phyloP scores from a whole-genome alignment of 768 basidiomycete genomes.

The Pulveroboletus frians region DNA sequence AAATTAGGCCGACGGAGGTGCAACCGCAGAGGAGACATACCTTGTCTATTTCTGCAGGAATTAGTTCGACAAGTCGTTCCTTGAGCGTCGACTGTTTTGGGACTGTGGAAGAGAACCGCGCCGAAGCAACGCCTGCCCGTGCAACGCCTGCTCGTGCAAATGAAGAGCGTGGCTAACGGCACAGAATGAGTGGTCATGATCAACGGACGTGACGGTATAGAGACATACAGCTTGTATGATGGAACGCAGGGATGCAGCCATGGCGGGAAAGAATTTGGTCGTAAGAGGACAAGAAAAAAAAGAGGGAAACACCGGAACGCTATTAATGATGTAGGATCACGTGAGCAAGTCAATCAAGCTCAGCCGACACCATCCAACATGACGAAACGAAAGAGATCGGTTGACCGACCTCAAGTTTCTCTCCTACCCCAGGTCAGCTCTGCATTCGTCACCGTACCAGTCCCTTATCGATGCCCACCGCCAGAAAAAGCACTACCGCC shows the following conservation, averaged over 20 bases:
- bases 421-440: constrained; percentile 48
- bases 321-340: background rate
- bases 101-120: constrained; percentile 60
- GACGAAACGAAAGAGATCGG: constrained; percentile 27
- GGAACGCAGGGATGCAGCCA: constrained; percentile 41
- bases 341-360: no score
- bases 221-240: constrained; percentile 32
- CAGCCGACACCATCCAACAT: background rate
- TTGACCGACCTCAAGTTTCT: constrained; percentile 1
- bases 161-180: constrained; percentile 45
- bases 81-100: constrained; percentile 75
- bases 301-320: constrained; percentile 26
- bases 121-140: constrained; percentile 41
- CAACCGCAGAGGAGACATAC: constrained; percentile 5
- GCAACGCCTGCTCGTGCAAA: constrained; percentile 38
- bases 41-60: constrained; percentile 68
- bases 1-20: constrained; percentile 1
- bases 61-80: constrained; percentile 90
- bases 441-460: background rate
- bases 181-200: background rate
- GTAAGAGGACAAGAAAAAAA: background rate
- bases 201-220: constrained; percentile 13
- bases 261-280: constrained; percentile 20
- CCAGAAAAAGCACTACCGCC: constrained; percentile 80
- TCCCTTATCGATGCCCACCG: background rate